Evolutionary conservation across 2,329 filamentous ascomycete species (phyloP), one percentile per base, ranked within the genome.

Genomic region (Alternaria gansuensis): DNA sequence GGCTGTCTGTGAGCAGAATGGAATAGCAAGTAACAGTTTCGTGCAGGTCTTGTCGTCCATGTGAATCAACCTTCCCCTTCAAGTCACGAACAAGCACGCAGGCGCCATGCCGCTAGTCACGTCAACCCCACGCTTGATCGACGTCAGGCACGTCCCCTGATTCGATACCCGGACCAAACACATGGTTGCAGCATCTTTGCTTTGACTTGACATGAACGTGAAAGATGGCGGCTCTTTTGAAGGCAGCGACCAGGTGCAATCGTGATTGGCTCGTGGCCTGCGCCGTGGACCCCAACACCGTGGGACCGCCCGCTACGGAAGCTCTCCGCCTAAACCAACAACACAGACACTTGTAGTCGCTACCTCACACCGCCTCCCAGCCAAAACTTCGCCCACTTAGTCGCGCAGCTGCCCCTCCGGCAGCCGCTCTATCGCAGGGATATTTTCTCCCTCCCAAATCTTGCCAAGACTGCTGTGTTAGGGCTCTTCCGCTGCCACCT

Each of bases 381-480:
- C 54, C 53, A 51, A 56, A 24, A 48, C 46, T 55, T 52, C 48
- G 53, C 57, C 55, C 55, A 51, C 63, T 60, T 54, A 55, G 54
- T 58, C 61, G 62, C 54, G 53, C 53, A 59, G 41, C 24, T 56
- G 40, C 60, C 45, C 55, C 44, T 56, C 43, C 51, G 53, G 53
- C 53, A 37, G 50, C 46, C 39, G 48, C 54, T 62, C 54, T 53
- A 41, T 55, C 44, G 59, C 54, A 60, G 57, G 45, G 41, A 59
- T 43, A 52, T 51, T 40, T 59, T 57, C 48, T 54, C 41, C 43
- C 51, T 41, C 49, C 44, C 37, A 41, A 34, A 48, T 59, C 62
- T 57, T 66, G 66, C 66, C 67, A 65, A 67, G 65, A 54, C 70
- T 59, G 24, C 44, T 48, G 44, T 48, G 44, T 48, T 48, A 54